Base-by-base conservation (phyloP, 1,284 basidiomycete species). In the Xerocomus cyaneibrunnescens region DNA sequence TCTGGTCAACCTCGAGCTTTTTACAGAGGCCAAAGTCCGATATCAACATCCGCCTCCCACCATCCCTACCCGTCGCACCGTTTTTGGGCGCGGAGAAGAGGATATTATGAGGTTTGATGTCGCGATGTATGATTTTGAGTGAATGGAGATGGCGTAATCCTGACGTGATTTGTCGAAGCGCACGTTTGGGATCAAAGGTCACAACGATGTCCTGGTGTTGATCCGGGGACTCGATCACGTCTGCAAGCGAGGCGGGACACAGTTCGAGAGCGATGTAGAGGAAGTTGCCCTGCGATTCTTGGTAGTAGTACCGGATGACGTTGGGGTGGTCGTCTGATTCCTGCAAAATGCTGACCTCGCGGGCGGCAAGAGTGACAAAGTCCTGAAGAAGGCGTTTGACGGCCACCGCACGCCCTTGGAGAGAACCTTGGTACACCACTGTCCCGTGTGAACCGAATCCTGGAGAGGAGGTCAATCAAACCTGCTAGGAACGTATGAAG, bases 91-190 rank as follows among this genome's bases (percentile, higher is more conserved):
- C 74, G 7, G 89, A 92, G n/a, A 98, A 82, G 8, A 99, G 80
- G 51, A 99, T 98, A 66, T 99, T 99, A 71, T 97, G 95, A 5
- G 96, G 96, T 67, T 99, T 99, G 72, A 99, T 97, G 68, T 99
- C 96, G 25, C 97, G 85, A 74, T 99, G 97, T 21, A 99, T 87
- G 58, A 99, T 92, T 72, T 97, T 98, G 63, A 99, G 83, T 22
- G 84, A 89, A 68, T 99, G 96, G 9, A 99, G 76, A 70, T 98
- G 94, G 48, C 87, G 81, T 50, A 99, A 69, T 3, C 96, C 96
- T 13, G 86, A 83, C 0, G 94, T 85, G 55, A 99, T 89, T 71
- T 99, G 93, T 45, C 77, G 79, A 54, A 99, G 71, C 0, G 94
- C 95, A 54, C 85, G 85, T 70, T 97, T 97, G 9, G 92, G 87